Base-by-base conservation (phyloP, 2,329 filamentous ascomycete genomes). In the Sphaerulina vaccinii region DNA sequence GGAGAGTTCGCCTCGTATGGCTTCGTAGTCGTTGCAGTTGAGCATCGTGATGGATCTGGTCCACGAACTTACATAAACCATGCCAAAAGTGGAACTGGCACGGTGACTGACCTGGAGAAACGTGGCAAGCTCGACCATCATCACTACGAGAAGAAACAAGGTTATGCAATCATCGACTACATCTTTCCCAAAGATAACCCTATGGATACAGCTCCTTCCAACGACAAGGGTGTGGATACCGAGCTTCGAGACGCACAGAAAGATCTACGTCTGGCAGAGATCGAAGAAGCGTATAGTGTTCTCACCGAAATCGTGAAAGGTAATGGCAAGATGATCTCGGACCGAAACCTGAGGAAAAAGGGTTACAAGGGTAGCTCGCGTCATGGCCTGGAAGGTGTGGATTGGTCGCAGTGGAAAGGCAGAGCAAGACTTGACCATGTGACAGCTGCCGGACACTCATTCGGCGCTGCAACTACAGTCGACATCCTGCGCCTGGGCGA, bases 1-100 rank as follows among this genome's bases (percentile, higher is more conserved):
- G 81, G 83, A 6, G 82, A 87, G 57, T 79, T 87, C 57, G 83
- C 83, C 0, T 84, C 80, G 62, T 82, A 84, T 58, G 82, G 83
- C 0, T 84, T 86, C 59, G 72, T 87, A 0, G 82, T 87, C 0
- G 77, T 82, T 27, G 81, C 82, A 0, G 62, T 87, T 19, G 83
- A 87, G 66, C 83, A 87, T 64, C 70, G 83, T 22, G 83, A 86
- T 63, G 83, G 84, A 1, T 82, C 79, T 49, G 82, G 81, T 2
- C 81, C 83, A 3, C 71, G 83, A 41, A 81, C 79, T 0, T 81
- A 79, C 53, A 75, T 86, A 51, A 86, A 84, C 59, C 74, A 84
- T 70, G 71, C 41, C 61, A 58, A 64, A 37, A 18, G 71, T 16
- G 70, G 67, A 3, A 68, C 70, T 24, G 65, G 71, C 21, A 67